Evolutionary conservation across 2,329 filamentous ascomycete genomes (phyloP).

Genomic region (Hypoxylon sp.): DNA sequence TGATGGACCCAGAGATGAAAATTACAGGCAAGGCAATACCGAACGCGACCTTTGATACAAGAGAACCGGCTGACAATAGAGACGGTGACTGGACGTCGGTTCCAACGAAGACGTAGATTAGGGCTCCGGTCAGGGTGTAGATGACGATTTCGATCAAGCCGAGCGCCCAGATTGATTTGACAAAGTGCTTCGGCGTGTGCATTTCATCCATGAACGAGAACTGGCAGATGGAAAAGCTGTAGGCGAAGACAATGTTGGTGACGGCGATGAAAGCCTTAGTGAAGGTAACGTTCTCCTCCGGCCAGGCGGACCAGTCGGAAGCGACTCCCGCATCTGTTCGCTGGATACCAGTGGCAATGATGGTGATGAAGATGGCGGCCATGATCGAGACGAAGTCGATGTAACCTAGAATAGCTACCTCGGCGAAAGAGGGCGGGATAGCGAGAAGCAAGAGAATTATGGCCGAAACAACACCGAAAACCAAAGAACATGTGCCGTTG

Average conservation of each 20-base stretch:
- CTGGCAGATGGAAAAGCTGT: slow-evolving; percentile 59
- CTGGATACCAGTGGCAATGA: slow-evolving; percentile 68
- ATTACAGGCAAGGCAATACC: slow-evolving; percentile 74
- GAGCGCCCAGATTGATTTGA: slow-evolving; percentile 63
- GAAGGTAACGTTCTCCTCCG: slow-evolving; percentile 55
- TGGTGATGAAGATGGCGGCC: slow-evolving; percentile 68
- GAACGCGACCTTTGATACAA: slow-evolving; percentile 71
- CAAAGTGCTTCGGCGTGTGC: slow-evolving; percentile 57
- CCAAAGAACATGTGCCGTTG: slow-evolving; percentile 69
- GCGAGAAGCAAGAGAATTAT: slow-evolving; percentile 67
- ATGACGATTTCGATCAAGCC: slow-evolving; percentile 68
- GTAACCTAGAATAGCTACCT: slow-evolving; percentile 69
- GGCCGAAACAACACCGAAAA: slow-evolving; percentile 69
- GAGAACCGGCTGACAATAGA: slow-evolving; percentile 66
- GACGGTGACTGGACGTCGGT: slow-evolving; percentile 70
- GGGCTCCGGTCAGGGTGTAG: slow-evolving; percentile 70
- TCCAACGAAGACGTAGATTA: slow-evolving; percentile 74
- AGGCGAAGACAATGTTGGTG: slow-evolving; percentile 74
- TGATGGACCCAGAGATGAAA: slow-evolving; percentile 74
- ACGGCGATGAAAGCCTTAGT: slow-evolving; percentile 65
- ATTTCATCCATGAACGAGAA: slow-evolving; percentile 57
- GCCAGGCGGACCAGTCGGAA: slow-evolving; percentile 53
- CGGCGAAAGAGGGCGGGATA: slow-evolving; percentile 69
- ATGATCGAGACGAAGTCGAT: slow-evolving; percentile 71
- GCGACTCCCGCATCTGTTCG: slow-evolving; percentile 38